phyloP scores from a whole-genome alignment of 192 early-diverging fungal genomes.

The Coemansia aciculifera region DNA sequence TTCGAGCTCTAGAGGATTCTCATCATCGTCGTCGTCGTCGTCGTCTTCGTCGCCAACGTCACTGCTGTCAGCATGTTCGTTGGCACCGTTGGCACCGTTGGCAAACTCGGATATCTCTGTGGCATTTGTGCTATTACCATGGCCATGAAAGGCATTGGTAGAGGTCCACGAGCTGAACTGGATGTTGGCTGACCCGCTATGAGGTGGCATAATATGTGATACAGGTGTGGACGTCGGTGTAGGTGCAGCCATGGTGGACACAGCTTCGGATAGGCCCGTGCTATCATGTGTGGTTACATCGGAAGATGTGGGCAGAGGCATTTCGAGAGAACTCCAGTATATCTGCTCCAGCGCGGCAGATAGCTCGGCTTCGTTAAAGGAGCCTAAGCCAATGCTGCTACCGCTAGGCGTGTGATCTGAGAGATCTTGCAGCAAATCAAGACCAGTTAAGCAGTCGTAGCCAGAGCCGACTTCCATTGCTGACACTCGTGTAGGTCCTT shows the following conservation, averaged over 20 bases:
- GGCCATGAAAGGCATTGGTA: not conserved
- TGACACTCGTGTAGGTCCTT: not conserved
- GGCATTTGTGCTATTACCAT: not conserved
- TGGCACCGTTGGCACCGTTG: not conserved
- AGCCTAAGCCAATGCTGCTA: conserved; percentile 8
- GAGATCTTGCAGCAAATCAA: not conserved
- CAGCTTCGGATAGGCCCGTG: not conserved
- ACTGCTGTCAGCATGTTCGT: not conserved
- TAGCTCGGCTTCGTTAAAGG: conserved; percentile 43
- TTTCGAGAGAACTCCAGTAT: conserved; percentile 36
- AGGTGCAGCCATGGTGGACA: conserved; percentile 8
- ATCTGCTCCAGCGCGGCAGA: conserved; percentile 52
- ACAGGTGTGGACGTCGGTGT: conserved; percentile 26
- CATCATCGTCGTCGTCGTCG: conserved; percentile 19
- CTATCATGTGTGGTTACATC: conserved; percentile 4
- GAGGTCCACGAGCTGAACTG: conserved; percentile 7
- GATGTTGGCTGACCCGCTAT: conserved; percentile 11
- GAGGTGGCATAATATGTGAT: not conserved
- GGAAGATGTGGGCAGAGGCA: conserved; percentile 15
- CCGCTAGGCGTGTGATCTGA: not conserved
- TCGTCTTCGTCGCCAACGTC: conserved; percentile 7
- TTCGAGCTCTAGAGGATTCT: conserved; percentile 43
- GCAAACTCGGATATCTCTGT: not conserved
- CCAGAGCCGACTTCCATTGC: not conserved
- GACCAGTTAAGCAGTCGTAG: not conserved